A percentile compares a stretch with the other conserved stretches of the same genome.
Conservation (phyloP, 1,139 yeast genomes). For the Sporopachydermia cereana region DNA sequence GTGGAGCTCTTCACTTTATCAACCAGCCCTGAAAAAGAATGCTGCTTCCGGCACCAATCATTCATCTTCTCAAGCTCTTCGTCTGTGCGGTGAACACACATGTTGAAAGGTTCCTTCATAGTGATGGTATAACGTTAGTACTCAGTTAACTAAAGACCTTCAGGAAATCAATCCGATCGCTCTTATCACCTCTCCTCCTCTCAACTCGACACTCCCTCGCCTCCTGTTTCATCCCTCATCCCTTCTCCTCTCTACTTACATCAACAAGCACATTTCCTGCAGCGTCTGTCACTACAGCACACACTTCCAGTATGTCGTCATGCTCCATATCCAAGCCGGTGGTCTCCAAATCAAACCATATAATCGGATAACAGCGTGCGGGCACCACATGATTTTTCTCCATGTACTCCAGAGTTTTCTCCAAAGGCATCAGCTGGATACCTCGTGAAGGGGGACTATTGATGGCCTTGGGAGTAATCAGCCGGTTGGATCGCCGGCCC, state of each 20-base stretch:
- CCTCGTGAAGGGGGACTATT: too few relatives aligned
- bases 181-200: too few relatives aligned
- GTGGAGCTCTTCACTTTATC: background rate
- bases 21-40: background rate
- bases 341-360: slow-evolving; percentile 3
- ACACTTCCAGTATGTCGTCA: slow-evolving; percentile 1
- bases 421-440: too few relatives aligned
- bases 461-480: too few relatives aligned
- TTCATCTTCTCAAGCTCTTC: slow-evolving; percentile 1
- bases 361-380: background rate
- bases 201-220: too few relatives aligned
- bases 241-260: too few relatives aligned
- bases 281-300: background rate
- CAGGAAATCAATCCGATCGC: background rate
- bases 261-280: background rate
- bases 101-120: background rate
- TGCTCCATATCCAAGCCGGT: background rate
- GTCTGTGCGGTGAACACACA: background rate
- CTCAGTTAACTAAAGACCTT: background rate
- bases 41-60: background rate
- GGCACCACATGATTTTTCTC: background rate
- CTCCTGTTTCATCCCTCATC: too few relatives aligned
- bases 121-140: background rate
- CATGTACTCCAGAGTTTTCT: background rate
- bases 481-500: too few relatives aligned